Evolutionary conservation across 495 filamentous ascomycete genomes (phyloP), one percentile per base, ranked within the genome.

Genomic region (Tuber indicum): DNA sequence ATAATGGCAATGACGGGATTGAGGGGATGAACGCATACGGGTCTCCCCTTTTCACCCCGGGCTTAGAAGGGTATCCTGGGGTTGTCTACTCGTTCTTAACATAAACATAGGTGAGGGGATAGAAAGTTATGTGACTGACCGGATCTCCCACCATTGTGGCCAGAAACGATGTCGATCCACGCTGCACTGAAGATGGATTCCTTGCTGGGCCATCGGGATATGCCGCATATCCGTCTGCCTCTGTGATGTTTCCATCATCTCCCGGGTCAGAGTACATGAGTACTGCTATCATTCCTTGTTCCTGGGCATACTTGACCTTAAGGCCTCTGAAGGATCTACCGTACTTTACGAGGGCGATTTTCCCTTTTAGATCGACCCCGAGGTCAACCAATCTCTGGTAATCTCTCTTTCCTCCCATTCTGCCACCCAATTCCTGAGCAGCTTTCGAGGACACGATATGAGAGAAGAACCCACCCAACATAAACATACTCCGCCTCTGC

Each of bases 1-100:
- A 99, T 47, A 99, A 91, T 2, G 96, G 96, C 16, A 98, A 85
- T 0, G 96, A 98, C 0, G 96, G 96, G 74, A 98, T 98, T 39
- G 89, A 90, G 0, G 96, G 93, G 71, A 92, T 93, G 5, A 88
- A 86, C 36, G 86, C 83, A 39, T 92, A 86, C 10, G 91, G 89
- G 70, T 93, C 90, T 79, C 90, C 86, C 32, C 96, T 90, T n/a
- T 92, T 91, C 16, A 88, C 92, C 41, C 92, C 96, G 14, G 94
- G 96, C 83, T 95, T 94, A 0, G 94, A 98, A 52, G 96, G 92
- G 81, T 96, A 97, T 42, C 96, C 96, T 32, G 94, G 93, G 0
- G 96, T 99, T 4, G 96, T 98, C 74, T 91, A 90, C 81, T 91
- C 90, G 77, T 89, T 89, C 39, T 74, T 62, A 71, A 69, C 49